Evolutionary conservation across 2,329 filamentous ascomycete genomes (phyloP).

Genomic region (Aureobasidium sp.): DNA sequence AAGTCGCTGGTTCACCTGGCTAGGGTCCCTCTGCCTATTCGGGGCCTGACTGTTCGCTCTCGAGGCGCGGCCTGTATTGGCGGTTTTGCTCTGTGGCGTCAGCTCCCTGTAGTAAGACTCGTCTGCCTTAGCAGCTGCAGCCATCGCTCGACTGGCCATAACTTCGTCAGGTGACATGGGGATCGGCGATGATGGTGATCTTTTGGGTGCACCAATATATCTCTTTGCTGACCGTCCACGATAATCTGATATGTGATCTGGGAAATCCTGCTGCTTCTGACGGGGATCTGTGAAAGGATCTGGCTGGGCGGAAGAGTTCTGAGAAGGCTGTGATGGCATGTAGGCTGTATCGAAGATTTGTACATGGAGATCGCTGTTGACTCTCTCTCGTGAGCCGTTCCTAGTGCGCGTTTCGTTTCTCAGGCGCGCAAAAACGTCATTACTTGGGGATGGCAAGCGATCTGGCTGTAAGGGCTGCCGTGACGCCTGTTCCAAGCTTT

Average conservation of each 20-base stretch:
- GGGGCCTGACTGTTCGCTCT: constrained; percentile 17
- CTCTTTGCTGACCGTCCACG: constrained; percentile 59
- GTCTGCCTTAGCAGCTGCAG: constrained; percentile 19
- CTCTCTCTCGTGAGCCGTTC: constrained; percentile 68
- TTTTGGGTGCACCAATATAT: constrained; percentile 67
- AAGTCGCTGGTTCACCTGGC: not conserved
- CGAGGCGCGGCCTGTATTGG: not conserved
- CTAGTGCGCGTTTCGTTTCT: constrained; percentile 55
- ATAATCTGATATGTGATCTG: constrained; percentile 49
- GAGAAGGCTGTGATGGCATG: constrained; percentile 22
- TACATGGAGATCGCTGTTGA: constrained; percentile 59
- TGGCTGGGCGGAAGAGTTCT: not conserved
- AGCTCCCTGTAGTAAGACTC: constrained; percentile 37
- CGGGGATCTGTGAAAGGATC: constrained; percentile 15
- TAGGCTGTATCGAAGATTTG: constrained; percentile 38
- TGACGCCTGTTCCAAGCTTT: not conserved
- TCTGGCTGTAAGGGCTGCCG: constrained; percentile 27
- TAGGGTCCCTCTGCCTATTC: not conserved
- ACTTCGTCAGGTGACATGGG: constrained; percentile 88
- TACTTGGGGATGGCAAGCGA: constrained; percentile 60
- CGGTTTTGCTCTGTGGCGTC: not conserved
- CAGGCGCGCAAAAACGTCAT: constrained; percentile 53
- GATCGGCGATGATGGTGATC: constrained; percentile 83
- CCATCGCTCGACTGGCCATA: constrained; percentile 14
- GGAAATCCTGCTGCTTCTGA: not conserved